Percentiles rank a stretch among this genome's conserved stretches.
phyloP scores from a whole-genome alignment of 2,329 filamentous ascomycete genomes.

The Fusarium xyrophilum region DNA sequence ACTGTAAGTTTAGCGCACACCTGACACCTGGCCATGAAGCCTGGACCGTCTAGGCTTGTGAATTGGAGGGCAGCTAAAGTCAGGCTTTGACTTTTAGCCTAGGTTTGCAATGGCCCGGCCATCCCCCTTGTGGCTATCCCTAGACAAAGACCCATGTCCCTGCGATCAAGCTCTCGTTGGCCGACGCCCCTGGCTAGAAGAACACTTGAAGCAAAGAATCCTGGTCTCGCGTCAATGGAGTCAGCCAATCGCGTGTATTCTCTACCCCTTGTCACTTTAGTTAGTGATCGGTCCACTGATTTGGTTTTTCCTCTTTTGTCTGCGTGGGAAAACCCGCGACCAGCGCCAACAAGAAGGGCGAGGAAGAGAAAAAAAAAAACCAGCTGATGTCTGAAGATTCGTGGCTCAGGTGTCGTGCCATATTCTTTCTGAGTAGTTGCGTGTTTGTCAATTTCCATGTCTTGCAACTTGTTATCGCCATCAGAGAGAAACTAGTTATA shows the following conservation, averaged over 20 bases:
- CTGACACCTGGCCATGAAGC: neutral
- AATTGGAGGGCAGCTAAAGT: slow-evolving; percentile 4
- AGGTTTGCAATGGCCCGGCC: slow-evolving; percentile 27
- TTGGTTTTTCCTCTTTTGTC: slow-evolving; percentile 19
- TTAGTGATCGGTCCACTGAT: slow-evolving; percentile 25
- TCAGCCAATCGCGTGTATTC: slow-evolving; percentile 19
- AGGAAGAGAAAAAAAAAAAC: neutral
- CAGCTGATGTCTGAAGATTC: slow-evolving; percentile 24
- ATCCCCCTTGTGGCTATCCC: slow-evolving; percentile 8
- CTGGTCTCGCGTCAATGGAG: slow-evolving; percentile 26
- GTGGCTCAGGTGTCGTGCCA: slow-evolving; percentile 14
- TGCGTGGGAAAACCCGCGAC: slow-evolving; percentile 10
- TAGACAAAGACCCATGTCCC: slow-evolving; percentile 14
- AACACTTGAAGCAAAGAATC: slow-evolving; percentile 29
- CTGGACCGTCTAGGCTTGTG: too few species aligned
- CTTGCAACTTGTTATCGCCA: neutral
- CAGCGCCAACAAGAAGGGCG: slow-evolving; percentile 20
- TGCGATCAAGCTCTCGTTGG: slow-evolving; percentile 11
- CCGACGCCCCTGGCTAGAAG: slow-evolving; percentile 35
- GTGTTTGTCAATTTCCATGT: neutral
- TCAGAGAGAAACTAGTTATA: neutral
- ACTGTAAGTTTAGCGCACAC: slow-evolving; percentile 3
- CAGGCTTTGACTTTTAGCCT: neutral
- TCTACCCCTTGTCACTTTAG: slow-evolving; percentile 9
- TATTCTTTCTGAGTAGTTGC: neutral